A percentile compares a stretch with the other conserved stretches of the same genome.
These are phyloP conservation scores for Rhizopus delemar DNA, from an alignment of 371 early-diverging fungal genomes.

Conservation along the genomic window DNA sequence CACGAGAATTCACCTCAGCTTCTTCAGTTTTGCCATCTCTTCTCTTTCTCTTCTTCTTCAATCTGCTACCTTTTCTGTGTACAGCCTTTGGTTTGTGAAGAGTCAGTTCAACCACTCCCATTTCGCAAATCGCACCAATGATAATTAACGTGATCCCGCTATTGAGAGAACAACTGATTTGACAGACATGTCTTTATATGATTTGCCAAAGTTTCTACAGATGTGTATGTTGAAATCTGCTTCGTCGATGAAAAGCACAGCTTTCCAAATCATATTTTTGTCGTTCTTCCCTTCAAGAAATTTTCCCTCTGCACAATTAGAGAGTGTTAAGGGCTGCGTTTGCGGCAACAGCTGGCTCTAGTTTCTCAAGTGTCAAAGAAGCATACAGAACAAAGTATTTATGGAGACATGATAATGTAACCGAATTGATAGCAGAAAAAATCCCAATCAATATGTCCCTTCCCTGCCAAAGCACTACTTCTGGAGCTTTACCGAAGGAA, in stretches of 20 bases:
- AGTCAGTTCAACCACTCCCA: too few species aligned
- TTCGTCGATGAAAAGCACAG: background rate
- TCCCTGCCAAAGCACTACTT: too few species aligned
- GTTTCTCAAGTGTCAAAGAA: slow-evolving; percentile 2
- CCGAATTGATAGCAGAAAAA: background rate
- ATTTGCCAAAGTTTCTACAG: slow-evolving; percentile 5
- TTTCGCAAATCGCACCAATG: too few species aligned
- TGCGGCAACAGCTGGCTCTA: background rate
- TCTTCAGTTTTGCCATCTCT: too few species aligned
- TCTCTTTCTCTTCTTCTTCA: too few species aligned
- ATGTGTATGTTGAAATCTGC: slow-evolving; percentile 5
- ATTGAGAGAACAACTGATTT: background rate
- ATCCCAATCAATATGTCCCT: background rate
- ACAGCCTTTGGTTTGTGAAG: too few species aligned
- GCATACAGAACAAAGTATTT: background rate
- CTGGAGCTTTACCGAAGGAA: background rate
- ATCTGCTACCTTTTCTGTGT: too few species aligned
- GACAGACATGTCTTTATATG: background rate
- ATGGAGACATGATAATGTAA: background rate
- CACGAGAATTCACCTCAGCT: too few species aligned
- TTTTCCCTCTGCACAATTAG: background rate
- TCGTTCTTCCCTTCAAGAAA: slow-evolving; percentile 6
- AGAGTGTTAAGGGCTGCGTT: background rate
- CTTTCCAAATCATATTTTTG: slow-evolving; percentile 4
- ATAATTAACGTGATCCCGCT: too few species aligned